Base-by-base conservation (phyloP, 2,329 filamentous ascomycete species). In the Aspergillus sp. region DNA sequence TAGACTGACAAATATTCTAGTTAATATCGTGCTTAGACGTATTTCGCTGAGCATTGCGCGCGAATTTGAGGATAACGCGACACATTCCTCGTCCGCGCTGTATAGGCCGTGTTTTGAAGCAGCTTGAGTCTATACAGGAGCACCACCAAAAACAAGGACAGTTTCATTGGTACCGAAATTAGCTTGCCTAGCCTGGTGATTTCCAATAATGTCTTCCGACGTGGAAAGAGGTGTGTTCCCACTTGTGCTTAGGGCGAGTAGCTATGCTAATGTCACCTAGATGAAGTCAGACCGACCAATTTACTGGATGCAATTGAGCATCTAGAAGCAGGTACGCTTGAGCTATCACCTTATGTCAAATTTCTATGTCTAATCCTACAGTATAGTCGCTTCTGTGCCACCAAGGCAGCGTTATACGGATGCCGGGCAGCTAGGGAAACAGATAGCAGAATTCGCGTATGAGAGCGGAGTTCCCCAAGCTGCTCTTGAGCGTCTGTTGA, bases 341-440 rank as follows among this genome's bases (percentile, higher is more conserved):
- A 18, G 20, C 15, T 3, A 2, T 11, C 4, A 13, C 32, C 11
- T 20, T 12, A 32, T 6, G 3, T 8, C 13, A 32, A 5, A 4
- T 32, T 9, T 11, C 2, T 6, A 44, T 24, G 2, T 20, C 36
- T 55, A 48, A 57, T n/a, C 12, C 5, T 32, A 2, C 12, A 36
- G 7, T 20, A 1, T 26, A 77, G 75, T 75, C 58, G 73, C 74
- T 15, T 67, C 65, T 57, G 62, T 77, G 12, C 83, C 89, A 0
- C 80, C 87, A 58, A 92, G 90, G 70, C 83, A 88, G 64, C 84
- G 90, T 45, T 75, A 78, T 32, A 78, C 80, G 45, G 85, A 81
- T 66, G 82, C 91, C 61, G 86, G 88, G 63, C 79, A 83, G 18
- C 78, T 84, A 15, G 81, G 91, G 48, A 85, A 90, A 69, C 82